These are phyloP conservation scores for Elsinoe perseae DNA, from an alignment of 2,329 filamentous ascomycete species.

Conservation along the genomic window DNA sequence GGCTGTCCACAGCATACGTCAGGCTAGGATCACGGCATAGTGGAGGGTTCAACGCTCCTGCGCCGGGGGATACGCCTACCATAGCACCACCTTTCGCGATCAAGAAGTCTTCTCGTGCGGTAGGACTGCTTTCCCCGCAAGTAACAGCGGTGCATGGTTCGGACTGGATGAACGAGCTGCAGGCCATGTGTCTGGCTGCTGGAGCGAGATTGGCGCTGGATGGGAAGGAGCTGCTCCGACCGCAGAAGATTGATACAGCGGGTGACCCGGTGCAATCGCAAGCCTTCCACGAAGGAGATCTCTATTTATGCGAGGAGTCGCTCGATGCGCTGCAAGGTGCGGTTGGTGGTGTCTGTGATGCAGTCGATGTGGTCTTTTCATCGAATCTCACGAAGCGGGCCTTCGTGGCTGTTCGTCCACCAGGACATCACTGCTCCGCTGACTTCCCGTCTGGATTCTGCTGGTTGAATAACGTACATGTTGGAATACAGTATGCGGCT, in stretches of 20 bases:
- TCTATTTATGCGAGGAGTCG: conserved; percentile 85
- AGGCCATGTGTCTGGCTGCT: conserved; percentile 72
- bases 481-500: conserved; percentile 86
- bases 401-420: conserved; percentile 87
- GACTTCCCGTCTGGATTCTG: conserved; percentile 90
- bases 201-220: conserved; percentile 68
- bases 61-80: conserved; percentile 54
- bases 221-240: conserved; percentile 66
- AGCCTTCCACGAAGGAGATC: conserved; percentile 74
- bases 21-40: conserved; percentile 74
- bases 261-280: conserved; percentile 48
- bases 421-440: conserved; percentile 90
- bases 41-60: conserved; percentile 60
- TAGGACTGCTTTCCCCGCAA: conserved; percentile 64
- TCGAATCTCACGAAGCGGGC: conserved; percentile 48
- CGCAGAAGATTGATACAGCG: conserved; percentile 20
- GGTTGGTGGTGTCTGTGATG: conserved; percentile 86
- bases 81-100: conserved; percentile 72
- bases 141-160: conserved; percentile 87
- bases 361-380: conserved; percentile 72
- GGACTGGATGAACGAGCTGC: conserved; percentile 90
- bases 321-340: conserved; percentile 82
- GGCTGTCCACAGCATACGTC: conserved; percentile 80
- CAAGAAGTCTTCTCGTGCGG: conserved; percentile 63
- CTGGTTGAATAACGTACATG: conserved; percentile 97